Evolutionary conservation across 192 early-diverging fungal genomes (phyloP), one percentile per base, ranked within the genome.

Genomic region (Coemansia asiatica): DNA sequence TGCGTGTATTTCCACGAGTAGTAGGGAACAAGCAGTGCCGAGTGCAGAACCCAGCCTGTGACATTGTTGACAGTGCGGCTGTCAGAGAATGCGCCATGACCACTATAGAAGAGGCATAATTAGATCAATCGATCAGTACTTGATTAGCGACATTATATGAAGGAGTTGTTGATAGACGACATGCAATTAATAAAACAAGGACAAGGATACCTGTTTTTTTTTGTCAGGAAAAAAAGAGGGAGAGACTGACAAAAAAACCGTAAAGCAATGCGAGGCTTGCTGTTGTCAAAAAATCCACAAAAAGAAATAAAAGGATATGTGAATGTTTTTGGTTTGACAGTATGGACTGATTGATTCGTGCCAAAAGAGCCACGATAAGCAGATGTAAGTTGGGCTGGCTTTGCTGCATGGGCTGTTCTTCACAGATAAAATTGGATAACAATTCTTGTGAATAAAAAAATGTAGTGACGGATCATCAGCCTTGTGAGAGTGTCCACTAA

Each of bases 1-100:
- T 98, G 95, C 26, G 90, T 87, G 81, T 89, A 88, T 72, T 90
- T 89, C 95, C 95, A 98, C 28, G 95, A 91, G 79, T 90, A 91
- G 82, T 87, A 98, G 18, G 96, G 96, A 29, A 98, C 96, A 53
- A 98, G 83, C 21, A 96, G 83, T 56, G 88, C 83, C 36, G 92
- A 86, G 87, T 98, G 96, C 63, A 98, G 80, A 31, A 98, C 80
- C 81, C 83, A 94, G 0, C 96, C 96, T 50, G 94, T 92, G 25
- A 85, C 71, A 74, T 96, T 90, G 84, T 96, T 94, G 72, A 96
- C 75, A n/a, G 86, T 83, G 57, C 86, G 86, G 82, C 89, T 88
- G 35, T 89, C 83, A n/a, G 92, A 93, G 84, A 95, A 98, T 2
- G 89, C 85, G 53, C 90, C 90, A 66, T 98, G 96, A 25, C 95